Conservation (phyloP, 2,329 filamentous ascomycete genomes). For the Aspergillus pseudoterreus region DNA sequence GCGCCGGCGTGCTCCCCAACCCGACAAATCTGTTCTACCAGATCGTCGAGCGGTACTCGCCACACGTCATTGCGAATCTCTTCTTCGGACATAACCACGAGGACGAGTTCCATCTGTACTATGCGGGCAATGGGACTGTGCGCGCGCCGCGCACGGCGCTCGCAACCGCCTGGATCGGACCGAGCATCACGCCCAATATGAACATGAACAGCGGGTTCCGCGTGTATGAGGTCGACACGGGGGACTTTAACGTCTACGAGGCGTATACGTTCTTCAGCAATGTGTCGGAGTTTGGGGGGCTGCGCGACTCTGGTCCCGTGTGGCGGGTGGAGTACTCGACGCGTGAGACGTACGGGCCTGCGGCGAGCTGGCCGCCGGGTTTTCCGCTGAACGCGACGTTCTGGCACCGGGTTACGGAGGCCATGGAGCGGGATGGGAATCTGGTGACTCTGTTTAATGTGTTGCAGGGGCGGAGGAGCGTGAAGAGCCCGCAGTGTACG, state of each 20-base stretch:
- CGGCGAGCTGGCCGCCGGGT: slow-evolving; percentile 43
- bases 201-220: slow-evolving; percentile 54
- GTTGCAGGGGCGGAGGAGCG: slow-evolving; percentile 51
- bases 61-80: slow-evolving; percentile 53
- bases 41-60: slow-evolving; percentile 53
- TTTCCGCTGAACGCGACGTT: slow-evolving; percentile 58
- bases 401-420: slow-evolving; percentile 57
- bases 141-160: slow-evolving; percentile 41
- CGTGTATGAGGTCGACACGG: slow-evolving; percentile 54
- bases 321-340: slow-evolving; percentile 52
- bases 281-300: slow-evolving; percentile 41
- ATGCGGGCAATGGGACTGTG: slow-evolving; percentile 50
- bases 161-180: slow-evolving; percentile 51
- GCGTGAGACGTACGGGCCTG: slow-evolving; percentile 46
- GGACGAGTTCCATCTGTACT: slow-evolving; percentile 54
- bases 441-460: slow-evolving; percentile 52
- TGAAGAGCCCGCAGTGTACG: slow-evolving; percentile 51
- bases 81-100: slow-evolving; percentile 57
- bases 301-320: slow-evolving; percentile 43
- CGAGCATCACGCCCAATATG: slow-evolving; percentile 51
- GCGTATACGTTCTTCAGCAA: slow-evolving; percentile 54
- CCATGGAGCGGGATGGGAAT: slow-evolving; percentile 50
- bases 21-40: slow-evolving; percentile 54
- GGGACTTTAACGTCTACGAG: slow-evolving; percentile 51
- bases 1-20: slow-evolving; percentile 51